Base-by-base conservation (phyloP, 106 monocot genomes). In the Allium fistulosum region DNA sequence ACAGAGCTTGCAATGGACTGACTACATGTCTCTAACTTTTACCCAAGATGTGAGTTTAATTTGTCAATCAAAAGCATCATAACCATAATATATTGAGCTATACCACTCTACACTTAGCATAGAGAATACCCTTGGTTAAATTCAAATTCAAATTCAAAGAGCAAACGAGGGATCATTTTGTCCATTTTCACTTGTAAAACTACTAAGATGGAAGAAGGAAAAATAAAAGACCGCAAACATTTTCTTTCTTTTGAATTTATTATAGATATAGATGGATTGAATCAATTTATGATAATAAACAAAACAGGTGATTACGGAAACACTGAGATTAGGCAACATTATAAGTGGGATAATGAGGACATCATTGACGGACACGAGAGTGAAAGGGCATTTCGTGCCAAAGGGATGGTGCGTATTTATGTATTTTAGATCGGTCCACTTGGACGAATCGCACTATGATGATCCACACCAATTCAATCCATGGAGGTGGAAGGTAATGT, bases 351-450 rank as follows among this genome's bases (percentile, higher is more conserved):
- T 88, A 18, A 88, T 96, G 87, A 71, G 95, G 57, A 96, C 75
- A 59, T 88, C 95, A 1, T 77, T 84, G 71, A 79, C 63, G 71
- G 91, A 91, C 62, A 73, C 88, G 26, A 88, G 84, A 74, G 76
- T 96, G 51, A 91, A 88, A 58, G 95, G 91, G 18, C 73, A 91
- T 62, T 78, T 91, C 53, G 88, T 96, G 46, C 95, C 95, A 22
- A 88, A 96, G 61, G 95, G 88, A 10, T 96, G 95, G 95, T 96
- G 91, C 37, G 85, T 91, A 9, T 85, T 91, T 75, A 76, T 80
- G 51, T 96, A 96, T 74, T 91, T 96, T 49, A 66, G 95, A 67
- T 96, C 95, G 12, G 80, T 91, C 52, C 95, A 96, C 68, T 91
- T 96, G 9, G 95, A 96, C 49, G 73, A 80, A 11, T 9, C 45